phyloP scores from a whole-genome alignment of 371 early-diverging fungal species.

The Globomyces sp. region DNA sequence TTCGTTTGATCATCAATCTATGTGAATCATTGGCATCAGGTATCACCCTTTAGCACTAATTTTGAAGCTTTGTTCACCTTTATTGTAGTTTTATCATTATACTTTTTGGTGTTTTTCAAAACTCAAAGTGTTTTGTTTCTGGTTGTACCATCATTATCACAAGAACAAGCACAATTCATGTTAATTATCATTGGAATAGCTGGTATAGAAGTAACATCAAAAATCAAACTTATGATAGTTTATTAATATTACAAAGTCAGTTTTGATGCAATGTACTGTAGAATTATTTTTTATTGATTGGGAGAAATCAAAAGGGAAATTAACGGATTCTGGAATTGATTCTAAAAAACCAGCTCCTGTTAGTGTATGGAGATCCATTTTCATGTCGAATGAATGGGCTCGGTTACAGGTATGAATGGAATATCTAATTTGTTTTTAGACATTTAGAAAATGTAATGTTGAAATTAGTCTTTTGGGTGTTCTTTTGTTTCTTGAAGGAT shows the following conservation, averaged over 20 bases:
- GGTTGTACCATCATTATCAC: conserved; percentile 32
- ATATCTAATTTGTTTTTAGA: too few species aligned
- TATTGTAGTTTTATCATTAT: conserved; percentile 31
- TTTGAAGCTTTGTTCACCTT: conserved; percentile 23
- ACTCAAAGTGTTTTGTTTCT: conserved; percentile 35
- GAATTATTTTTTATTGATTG: conserved; percentile 55
- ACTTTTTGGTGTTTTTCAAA: conserved; percentile 48
- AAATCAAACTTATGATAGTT: conserved; percentile 17
- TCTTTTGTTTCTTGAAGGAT: conserved; percentile 41
- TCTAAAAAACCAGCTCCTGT: conserved; percentile 35
- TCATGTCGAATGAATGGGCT: conserved; percentile 51
- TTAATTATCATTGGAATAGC: conserved; percentile 25
- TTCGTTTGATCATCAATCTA: conserved; percentile 30
- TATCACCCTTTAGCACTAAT: background rate
- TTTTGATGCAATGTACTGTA: conserved; percentile 43
- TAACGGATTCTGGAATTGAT: conserved; percentile 17
- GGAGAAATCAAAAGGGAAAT: conserved; percentile 45
- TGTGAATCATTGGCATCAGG: conserved; percentile 34
- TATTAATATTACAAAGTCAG: conserved; percentile 2
- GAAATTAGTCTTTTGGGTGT: conserved; percentile 40
- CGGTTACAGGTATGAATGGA: conserved; percentile 37
- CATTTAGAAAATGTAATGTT: conserved; percentile 33
- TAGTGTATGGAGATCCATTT: conserved; percentile 52
- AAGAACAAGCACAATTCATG: conserved; percentile 27
- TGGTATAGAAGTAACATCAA: conserved; percentile 11